Evolutionary conservation across 2,329 filamentous ascomycete species (phyloP), one percentile per base, ranked within the genome.

Genomic region (Lomentospora prolificans): DNA sequence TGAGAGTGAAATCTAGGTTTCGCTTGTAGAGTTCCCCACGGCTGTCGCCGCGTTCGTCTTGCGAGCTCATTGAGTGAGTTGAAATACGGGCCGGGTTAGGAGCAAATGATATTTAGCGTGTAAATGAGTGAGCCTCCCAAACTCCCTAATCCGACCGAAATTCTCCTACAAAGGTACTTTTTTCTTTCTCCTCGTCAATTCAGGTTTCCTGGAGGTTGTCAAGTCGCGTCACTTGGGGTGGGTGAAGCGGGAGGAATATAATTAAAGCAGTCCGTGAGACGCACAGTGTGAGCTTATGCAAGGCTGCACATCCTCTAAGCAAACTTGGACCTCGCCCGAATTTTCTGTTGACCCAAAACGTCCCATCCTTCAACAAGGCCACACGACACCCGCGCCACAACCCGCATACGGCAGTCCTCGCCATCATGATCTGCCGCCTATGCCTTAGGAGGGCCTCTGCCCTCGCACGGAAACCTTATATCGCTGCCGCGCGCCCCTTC

Each of bases 1-100:
- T 78, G 48, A 91, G 64, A 2, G 87, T 89, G 55, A 80, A 77
- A 57, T 89, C 80, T 48, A 92, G 72, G 63, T 78, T 81, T 44
- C 74, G 65, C 54, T 76, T 70, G 59, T 84, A 75, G 56, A 71
- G 69, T 22, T 66, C 62, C 41, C 67, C 24, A 41, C 53, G 53
- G 41, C 25, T 41, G 17, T 30, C 19, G 25, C 41, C 53, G 53
- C 53, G 53, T 17, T 30, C 17, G 22, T 55, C 27, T 22, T 28
- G 53, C 39, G 39, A 39, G 41, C 41, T 55, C 53, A 55, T 55
- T 27, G 36, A n/a, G n/a, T 17, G 22, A 25, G 14, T 6, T 41
- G n/a, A 41, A 41, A 17, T 41, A 17, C 8, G 22, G n/a, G n/a
- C 4, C 2, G 44, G 44, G 10, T 2, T 6, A 3, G 19, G 44